These are phyloP conservation scores for Aspergillus olivimuriae DNA, from an alignment of 495 filamentous ascomycete species.

Conservation along the genomic window DNA sequence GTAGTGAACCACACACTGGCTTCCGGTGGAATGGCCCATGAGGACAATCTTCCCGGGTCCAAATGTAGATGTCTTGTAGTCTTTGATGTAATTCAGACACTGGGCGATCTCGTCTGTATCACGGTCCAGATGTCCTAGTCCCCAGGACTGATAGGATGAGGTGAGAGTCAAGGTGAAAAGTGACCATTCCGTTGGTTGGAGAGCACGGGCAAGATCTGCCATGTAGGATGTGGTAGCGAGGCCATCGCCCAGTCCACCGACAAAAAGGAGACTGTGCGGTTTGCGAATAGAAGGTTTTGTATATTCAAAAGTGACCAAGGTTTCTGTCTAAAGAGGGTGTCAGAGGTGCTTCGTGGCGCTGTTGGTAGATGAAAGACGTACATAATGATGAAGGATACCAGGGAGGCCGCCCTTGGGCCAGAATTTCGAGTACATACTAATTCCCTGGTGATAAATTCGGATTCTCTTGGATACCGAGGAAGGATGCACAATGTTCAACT, in stretches of 20 bases:
- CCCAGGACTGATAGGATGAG: constrained; percentile 66
- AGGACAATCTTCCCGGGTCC: constrained; percentile 58
- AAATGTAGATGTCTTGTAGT: constrained; percentile 31
- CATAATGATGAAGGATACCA: constrained; percentile 52
- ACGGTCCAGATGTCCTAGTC: constrained; percentile 55
- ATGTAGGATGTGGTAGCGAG: constrained; percentile 63
- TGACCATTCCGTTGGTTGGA: constrained; percentile 54
- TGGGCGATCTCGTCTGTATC: constrained; percentile 71
- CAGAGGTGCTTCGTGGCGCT: constrained; percentile 2
- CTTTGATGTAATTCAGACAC: constrained; percentile 63
- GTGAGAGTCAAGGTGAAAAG: constrained; percentile 58
- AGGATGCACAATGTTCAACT: no score
- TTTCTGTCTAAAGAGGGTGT: constrained; percentile 32
- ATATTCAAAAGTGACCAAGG: constrained; percentile 42
- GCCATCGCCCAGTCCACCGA: constrained; percentile 77
- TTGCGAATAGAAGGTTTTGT: constrained; percentile 22
- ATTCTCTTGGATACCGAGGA: no score
- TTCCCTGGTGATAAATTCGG: no score
- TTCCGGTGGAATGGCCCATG: constrained; percentile 81
- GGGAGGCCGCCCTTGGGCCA: constrained; percentile 44
- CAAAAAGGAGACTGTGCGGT: constrained; percentile 68
- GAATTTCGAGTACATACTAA: constrained; percentile 47
- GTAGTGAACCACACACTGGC: constrained; percentile 80
- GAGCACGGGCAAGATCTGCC: constrained; percentile 38
- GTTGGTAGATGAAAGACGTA: constrained; percentile 15